Evolutionary conservation across 2,329 filamentous ascomycete species (phyloP), one percentile per base, ranked within the genome.

Genomic region (Colletotrichum cereale): DNA sequence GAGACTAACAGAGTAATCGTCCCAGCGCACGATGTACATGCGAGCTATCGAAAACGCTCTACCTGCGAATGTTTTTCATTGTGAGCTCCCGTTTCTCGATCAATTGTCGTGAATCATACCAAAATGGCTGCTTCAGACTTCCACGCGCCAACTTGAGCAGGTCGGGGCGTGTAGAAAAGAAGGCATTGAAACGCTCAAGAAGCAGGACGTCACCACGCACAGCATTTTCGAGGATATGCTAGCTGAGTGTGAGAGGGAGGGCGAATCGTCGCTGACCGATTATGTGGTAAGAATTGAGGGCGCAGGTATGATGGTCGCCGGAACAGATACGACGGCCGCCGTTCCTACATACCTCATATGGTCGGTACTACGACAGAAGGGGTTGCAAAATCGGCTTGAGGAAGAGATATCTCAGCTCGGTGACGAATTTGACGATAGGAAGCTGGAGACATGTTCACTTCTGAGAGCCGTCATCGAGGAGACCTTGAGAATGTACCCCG

Each of bases 271-370:
- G 52, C 26, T 66, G 18, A 53, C 40, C 0, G 62, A 66, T 2
- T 29, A 74, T 1, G 83, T 86, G n/a, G 78, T 86, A 2, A 62
- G 74, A 4, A 74, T 75, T 24, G 82, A 86, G 53, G 85, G 85
- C 0, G 78, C 80, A 16, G 75, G 73, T 0, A 86, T 85, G 74
- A 87, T 88, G 64, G 72, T 85, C 7, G 87, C 86, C 1, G 87
- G 87, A 3, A 86, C 81, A 42, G 86, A 88, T 68, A 89, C 87
- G 0, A 88, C 86, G 0, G 83, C 86, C 1, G 80, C 82, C 18
- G 84, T 85, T 0, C 71, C 88, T 47, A 88, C 86, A 0, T 88
- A 87, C 66, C 76, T 86, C 0, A 74, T 84, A 7, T 87, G 82
- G 82, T 75, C 77, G 2, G 75, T 85, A 11, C 81, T 79, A 71